Evolutionary conservation across 2,329 filamentous ascomycete species (phyloP), one percentile per base, ranked within the genome.

Genomic region (Fusarium succisae): DNA sequence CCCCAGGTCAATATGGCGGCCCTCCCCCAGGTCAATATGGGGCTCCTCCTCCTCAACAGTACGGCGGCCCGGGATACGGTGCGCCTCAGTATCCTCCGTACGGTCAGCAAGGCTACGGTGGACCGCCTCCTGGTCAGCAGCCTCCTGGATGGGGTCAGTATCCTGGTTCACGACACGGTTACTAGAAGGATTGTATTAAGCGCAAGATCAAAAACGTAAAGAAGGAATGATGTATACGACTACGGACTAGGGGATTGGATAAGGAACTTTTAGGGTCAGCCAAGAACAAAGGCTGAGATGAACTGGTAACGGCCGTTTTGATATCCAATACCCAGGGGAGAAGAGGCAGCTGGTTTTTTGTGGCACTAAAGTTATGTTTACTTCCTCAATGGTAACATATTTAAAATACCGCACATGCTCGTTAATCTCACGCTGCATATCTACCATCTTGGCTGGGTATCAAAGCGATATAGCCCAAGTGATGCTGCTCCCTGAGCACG

Each of bases 141-240:
- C 77, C 73, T 56, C 75, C 80, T 12, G 76, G 78, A 15, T 84
- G 82, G 82, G 78, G 76, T 51, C 78, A 82, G 57, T 84, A 84
- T 57, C 82, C 82, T n/a, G 83, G 83, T 20, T 82, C 83, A 65
- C 76, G 77, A 54, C 82, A 79, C 48, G 77, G 81, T n/a, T 82
- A 82, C 66, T 82, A 70, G 69, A 63, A 20, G 55, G 38, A 17
- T 44, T 30, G 43, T 26, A 26, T 56, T 18, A 35, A 20, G 14
- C 18, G 15, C 41, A 32, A 15, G 22, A 43, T 32, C 12, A 18
- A 39, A 38, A 37, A 45, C 15, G 18, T 15, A 26, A 45, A 30
- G 37, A 26, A 39, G 41, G 24, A 55, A 55, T 28, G 56, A 60
- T 48, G 41, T 45, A 51, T 35, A 54, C 57, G 32, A 47, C 39